Conservation (phyloP, 2,329 filamentous ascomycete species). For the Fusarium ramigenum region DNA sequence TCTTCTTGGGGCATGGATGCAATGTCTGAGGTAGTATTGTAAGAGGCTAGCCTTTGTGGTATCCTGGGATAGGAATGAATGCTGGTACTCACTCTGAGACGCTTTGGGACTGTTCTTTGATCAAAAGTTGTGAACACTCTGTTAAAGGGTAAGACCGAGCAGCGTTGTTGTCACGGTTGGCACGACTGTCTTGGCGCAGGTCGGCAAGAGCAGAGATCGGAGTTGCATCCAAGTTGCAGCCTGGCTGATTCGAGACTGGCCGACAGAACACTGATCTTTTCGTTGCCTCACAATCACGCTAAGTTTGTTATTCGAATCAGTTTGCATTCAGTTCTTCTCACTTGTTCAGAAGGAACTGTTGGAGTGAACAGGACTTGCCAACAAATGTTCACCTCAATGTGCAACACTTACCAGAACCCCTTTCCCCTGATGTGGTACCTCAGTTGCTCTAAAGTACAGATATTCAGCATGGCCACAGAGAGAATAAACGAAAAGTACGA, state of each 20-base stretch:
- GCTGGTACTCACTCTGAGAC: background rate
- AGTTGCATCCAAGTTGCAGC: too few species aligned
- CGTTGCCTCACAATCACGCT: fast-evolving
- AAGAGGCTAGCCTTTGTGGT: too few species aligned
- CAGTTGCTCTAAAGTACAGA: background rate
- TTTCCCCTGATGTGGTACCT: too few species aligned
- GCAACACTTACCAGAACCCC: background rate
- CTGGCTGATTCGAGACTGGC: too few species aligned
- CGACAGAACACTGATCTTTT: background rate
- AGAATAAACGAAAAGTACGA: fast-evolving
- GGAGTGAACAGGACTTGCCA: fast-evolving
- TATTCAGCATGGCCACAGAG: background rate
- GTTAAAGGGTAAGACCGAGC: too few species aligned
- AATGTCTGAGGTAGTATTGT: too few species aligned
- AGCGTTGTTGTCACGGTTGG: too few species aligned
- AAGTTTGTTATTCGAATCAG: background rate
- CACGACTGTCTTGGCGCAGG: too few species aligned
- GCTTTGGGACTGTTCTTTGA: fast-evolving
- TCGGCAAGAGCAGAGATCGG: too few species aligned
- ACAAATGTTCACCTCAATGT: background rate
- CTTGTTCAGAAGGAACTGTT: background rate
- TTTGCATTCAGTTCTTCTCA: fast-evolving
- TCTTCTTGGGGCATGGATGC: fast-evolving
- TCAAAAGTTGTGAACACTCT: background rate
- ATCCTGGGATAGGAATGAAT: fast-evolving